phyloP scores from a whole-genome alignment of 805 yeast genomes.

The Ogataea zsoltii region DNA sequence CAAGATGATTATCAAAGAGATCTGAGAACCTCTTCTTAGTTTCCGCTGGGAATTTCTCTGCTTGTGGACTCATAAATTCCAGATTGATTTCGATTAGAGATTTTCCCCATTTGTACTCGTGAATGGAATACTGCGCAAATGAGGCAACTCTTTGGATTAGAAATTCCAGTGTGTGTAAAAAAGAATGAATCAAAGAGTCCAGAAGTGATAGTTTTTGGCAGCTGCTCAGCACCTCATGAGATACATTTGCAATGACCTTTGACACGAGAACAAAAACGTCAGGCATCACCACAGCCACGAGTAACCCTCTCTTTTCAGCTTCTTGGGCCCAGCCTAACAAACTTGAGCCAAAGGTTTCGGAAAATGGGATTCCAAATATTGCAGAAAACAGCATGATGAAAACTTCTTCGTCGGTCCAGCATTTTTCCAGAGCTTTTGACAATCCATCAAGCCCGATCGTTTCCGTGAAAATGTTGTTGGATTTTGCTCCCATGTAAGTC shows the following conservation, averaged over 20 bases:
- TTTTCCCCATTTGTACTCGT: slow-evolving; percentile 1
- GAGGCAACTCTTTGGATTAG: neutral
- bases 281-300: slow-evolving; percentile 1
- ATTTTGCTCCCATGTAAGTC: slow-evolving; percentile 44
- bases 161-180: neutral
- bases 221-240: neutral
- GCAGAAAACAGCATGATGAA: neutral
- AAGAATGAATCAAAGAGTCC: neutral
- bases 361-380: slow-evolving; percentile 43
- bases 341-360: neutral
- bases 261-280: slow-evolving; percentile 3
- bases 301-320: neutral
- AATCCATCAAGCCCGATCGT: slow-evolving; percentile 53
- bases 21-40: neutral
- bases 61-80: neutral
- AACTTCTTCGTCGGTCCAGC: neutral
- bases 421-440: slow-evolving; percentile 38
- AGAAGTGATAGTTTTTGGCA: neutral
- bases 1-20: neutral
- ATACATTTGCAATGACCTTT: neutral
- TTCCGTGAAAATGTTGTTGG: slow-evolving; percentile 49
- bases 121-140: neutral
- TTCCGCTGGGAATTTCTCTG: neutral
- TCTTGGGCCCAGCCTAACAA: neutral
- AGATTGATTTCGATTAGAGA: neutral